Evolutionary conservation across 345 rosid genomes (phyloP), one percentile per base, ranked within the genome.

Genomic region (Citropsis articulata): DNA sequence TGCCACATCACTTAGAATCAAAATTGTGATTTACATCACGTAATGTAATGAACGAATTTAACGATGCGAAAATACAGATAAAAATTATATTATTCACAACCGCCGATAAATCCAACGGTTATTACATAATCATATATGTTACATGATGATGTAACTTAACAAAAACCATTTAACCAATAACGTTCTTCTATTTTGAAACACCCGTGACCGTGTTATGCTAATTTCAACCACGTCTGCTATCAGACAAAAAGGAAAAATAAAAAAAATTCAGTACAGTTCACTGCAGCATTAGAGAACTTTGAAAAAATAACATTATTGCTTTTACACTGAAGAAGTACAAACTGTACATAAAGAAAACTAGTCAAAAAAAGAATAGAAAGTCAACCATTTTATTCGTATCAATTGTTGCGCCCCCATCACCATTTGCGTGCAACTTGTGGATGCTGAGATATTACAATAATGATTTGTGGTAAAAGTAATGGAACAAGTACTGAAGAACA

Each of bases 401-500:
- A 68, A 31, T 53, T 27, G 56, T 36, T 27, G 33, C 65, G 35
- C 70, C 45, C 45, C 70, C 18, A 53, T 60, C 79, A 63, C 73
- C 21, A 59, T 71, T 72, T 69, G 50, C 27, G 21, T 66, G 72
- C 71, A 61, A 50, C 28, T 31, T n/a, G n/a, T 36, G 28, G 57
- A 62, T 75, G 75, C 69, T 56, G 66, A 76, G 77, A 79, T 38
- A 22, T 48, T 30, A 79, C 76, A 71, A 31, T 30, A 64, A 72
- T 66, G 73, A 66, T 40, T 55, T 48, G 71, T 38, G 60, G 66
- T 31, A 61, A 64, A 64, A 75, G 40, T 18, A 74, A 61, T 22
- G 27, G 42, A 66, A 68, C 74, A 68, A 77, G 48, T 79, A 83
- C 83, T 75, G 38, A 53, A 16, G 80, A 78, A 53, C 73, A 73